Evolutionary conservation across 1,139 yeast species (phyloP).

Genomic region (Petasospora rhodanensis): DNA sequence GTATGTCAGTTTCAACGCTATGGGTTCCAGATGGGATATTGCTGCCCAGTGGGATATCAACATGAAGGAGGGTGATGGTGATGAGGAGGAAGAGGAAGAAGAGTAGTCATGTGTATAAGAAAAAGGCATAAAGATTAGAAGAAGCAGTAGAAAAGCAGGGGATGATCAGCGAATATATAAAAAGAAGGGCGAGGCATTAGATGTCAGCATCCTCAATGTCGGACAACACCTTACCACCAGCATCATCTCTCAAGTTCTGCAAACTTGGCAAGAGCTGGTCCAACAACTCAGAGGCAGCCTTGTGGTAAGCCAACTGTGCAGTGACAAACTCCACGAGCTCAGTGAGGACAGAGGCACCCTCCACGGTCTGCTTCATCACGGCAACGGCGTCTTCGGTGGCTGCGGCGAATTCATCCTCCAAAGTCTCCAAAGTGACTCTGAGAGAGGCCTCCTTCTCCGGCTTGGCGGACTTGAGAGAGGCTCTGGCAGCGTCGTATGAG

Average conservation of each 20-base stretch:
- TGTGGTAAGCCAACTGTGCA: constrained; percentile 83
- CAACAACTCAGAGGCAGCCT: constrained; percentile 67
- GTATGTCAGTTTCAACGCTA: constrained; percentile 83
- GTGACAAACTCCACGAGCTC: constrained; percentile 65
- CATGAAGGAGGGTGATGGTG: no score
- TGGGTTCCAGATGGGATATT: constrained; percentile 92
- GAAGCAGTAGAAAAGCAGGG: no score
- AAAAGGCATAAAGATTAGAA: no score
- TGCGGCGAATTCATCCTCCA: constrained; percentile 88
- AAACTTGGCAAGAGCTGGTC: constrained; percentile 62
- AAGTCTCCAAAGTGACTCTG: constrained; percentile 73
- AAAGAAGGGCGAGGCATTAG: constrained; percentile 1
- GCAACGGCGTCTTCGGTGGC: constrained; percentile 87
- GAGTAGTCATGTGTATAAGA: no score
- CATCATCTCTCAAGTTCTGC: constrained; percentile 54
- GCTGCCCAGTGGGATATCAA: constrained; percentile 75
- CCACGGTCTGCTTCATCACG: constrained; percentile 78
- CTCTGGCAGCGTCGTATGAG: constrained; percentile 76
- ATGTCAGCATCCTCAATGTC: constrained; percentile 25
- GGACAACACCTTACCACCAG: constrained; percentile 24
- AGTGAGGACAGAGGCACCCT: constrained; percentile 66
- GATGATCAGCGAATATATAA: no score
- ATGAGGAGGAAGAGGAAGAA: no score
- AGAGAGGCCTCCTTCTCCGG: constrained; percentile 75
- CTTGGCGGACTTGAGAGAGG: constrained; percentile 60